Conservation (phyloP, 176 grass and related monocot species). For the Aechmea fasciata region DNA sequence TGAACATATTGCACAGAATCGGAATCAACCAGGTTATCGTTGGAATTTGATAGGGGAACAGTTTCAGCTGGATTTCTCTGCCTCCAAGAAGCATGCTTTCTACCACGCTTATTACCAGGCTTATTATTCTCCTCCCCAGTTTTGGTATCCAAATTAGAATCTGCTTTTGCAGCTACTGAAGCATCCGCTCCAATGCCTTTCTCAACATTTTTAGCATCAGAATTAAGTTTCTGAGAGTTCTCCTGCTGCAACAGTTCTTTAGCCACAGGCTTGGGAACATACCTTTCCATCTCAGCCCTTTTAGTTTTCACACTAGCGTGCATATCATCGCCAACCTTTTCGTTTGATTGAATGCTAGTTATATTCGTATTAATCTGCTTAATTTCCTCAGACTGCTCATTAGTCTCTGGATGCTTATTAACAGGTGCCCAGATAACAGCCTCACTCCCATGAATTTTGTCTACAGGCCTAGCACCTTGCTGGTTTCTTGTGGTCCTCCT, state of each 20-base stretch:
- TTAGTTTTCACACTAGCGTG: conserved; percentile 54
- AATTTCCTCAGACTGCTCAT: conserved; percentile 45
- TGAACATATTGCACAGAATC: conserved; percentile 28
- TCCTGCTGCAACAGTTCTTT: conserved; percentile 61
- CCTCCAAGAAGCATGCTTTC: conserved; percentile 75
- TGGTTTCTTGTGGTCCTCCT: conserved; percentile 59
- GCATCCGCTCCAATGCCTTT: conserved; percentile 26
- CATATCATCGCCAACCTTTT: conserved; percentile 28
- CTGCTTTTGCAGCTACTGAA: conserved; percentile 35
- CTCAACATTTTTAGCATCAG: conserved; percentile 23
- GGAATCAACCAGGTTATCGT: conserved; percentile 27
- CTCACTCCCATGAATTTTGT: conserved; percentile 58
- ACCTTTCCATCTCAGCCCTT: conserved; percentile 97
- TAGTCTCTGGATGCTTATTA: conserved; percentile 35
- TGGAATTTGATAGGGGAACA: conserved; percentile 20
- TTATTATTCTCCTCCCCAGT: conserved; percentile 53
- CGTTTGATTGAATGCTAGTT: conserved; percentile 21
- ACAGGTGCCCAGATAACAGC: conserved; percentile 68
- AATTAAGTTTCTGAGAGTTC: conserved; percentile 22
- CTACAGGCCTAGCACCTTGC: conserved; percentile 34
- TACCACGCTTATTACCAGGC: conserved; percentile 49
- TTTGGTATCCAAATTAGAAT: conserved; percentile 33
- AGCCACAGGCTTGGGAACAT: conserved; percentile 83
- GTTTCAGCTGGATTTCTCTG: conserved; percentile 64
- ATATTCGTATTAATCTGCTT: conserved; percentile 3